Evolutionary conservation across 169 alveolate species (phyloP).

Genomic region (Cryptosporidium parvum): DNA sequence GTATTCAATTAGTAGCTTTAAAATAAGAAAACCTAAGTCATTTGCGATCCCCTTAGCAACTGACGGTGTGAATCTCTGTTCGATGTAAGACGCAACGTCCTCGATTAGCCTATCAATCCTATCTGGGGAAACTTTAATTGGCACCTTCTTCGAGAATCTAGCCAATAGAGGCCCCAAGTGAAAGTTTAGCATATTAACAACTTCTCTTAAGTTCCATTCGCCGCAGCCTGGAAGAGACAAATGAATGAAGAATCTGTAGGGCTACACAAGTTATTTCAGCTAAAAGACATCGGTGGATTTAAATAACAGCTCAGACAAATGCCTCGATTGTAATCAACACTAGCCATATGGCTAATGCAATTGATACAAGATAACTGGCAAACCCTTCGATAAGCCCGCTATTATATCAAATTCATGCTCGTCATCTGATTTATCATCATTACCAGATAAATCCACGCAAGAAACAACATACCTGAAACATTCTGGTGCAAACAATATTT

Average conservation of each 20-base stretch:
- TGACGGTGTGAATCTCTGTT: constrained; percentile 37
- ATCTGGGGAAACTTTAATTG: not conserved
- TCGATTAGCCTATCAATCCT: constrained; percentile 9
- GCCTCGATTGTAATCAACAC: constrained; percentile 75
- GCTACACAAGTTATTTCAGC: not conserved
- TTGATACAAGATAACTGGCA: not conserved
- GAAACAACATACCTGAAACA: constrained; percentile 39
- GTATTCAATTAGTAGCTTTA: not conserved
- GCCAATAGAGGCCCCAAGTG: not conserved
- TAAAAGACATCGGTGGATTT: not conserved
- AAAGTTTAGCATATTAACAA: constrained; percentile 2
- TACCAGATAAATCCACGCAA: not conserved
- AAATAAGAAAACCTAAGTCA: constrained; percentile 4
- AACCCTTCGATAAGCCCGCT: not conserved
- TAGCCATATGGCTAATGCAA: not conserved
- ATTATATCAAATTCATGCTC: constrained; percentile 57
- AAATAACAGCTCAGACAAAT: constrained; percentile 61
- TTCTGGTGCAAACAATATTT: not conserved
- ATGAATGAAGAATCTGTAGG: constrained; percentile 39
- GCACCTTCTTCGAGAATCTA: not conserved
- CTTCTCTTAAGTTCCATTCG: constrained; percentile 13
- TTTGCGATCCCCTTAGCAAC: not conserved
- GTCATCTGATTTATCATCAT: constrained; percentile 75
- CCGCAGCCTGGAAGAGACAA: constrained; percentile 16
- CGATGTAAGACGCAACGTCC: not conserved